Conservation (phyloP, 2,329 filamentous ascomycete genomes). For the Macrophomina phaseolina region DNA sequence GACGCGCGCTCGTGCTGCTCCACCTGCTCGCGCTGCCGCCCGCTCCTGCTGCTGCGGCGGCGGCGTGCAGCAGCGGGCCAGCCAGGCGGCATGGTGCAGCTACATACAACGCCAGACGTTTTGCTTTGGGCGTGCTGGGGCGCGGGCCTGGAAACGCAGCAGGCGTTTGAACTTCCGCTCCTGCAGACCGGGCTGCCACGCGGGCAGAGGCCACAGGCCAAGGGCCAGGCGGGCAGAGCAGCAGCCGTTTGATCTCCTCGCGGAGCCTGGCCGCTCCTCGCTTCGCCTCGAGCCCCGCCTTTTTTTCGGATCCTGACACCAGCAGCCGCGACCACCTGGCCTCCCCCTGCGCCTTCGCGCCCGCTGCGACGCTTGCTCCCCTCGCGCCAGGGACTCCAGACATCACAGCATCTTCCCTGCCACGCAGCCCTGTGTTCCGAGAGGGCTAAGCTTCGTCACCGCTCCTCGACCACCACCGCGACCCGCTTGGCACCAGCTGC, state of each 20-base stretch:
- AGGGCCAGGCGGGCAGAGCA: constrained; percentile 1
- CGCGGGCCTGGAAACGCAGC: constrained; percentile 11
- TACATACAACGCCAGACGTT: constrained; percentile 19
- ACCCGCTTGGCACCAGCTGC: neutral
- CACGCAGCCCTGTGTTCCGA: neutral
- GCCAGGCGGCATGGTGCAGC: constrained; percentile 3
- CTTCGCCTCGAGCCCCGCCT: constrained; percentile 22
- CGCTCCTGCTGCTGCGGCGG: neutral
- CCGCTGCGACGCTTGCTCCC: neutral
- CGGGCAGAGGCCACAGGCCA: neutral
- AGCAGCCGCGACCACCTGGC: neutral
- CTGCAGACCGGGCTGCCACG: constrained; percentile 14
- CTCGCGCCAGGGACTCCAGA: constrained; percentile 4
- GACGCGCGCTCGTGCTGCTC: neutral
- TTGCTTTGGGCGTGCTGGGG: neutral
- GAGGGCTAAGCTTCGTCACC: constrained; percentile 19
- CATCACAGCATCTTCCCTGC: neutral
- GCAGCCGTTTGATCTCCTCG: constrained; percentile 11
- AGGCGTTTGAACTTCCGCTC: neutral
- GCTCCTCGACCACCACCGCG: neutral
- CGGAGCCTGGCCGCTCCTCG: constrained; percentile 17
- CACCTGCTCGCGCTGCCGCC: neutral
- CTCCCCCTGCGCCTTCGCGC: constrained; percentile 4
- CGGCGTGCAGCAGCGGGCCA: constrained; percentile 2
- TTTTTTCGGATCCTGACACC: constrained; percentile 24